A percentile compares a stretch with the other conserved stretches of the same genome.
Conservation (phyloP, 257 asterid species). For the Solanum gandarillasii region DNA sequence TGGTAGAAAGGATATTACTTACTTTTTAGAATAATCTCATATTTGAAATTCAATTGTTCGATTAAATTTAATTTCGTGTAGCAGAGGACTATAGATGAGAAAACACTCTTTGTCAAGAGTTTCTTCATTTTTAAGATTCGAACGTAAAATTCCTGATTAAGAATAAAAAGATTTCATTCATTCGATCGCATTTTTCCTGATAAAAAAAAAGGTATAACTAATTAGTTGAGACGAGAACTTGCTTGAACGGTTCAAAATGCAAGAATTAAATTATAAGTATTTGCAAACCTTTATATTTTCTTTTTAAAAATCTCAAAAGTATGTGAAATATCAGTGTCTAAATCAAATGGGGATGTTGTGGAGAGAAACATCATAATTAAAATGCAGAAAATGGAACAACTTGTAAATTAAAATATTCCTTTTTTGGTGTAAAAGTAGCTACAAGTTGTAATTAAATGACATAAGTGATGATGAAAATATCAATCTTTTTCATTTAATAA, state of each 20-base stretch:
- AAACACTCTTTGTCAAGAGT: too few species aligned
- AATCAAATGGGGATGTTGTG: not conserved
- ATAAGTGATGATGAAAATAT: not conserved
- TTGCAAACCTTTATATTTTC: not conserved
- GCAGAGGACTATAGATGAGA: too few species aligned
- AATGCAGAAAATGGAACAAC: not conserved
- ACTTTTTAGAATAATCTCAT: not conserved
- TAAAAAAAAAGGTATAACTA: not conserved
- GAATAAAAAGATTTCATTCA: too few species aligned
- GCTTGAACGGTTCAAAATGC: not conserved
- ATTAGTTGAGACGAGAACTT: not conserved
- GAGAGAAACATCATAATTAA: not conserved
- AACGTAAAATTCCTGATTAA: too few species aligned
- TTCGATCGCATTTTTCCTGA: too few species aligned
- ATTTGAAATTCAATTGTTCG: rapidly evolving
- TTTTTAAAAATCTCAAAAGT: not conserved
- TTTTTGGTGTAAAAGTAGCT: not conserved
- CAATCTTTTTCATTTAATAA: not conserved
- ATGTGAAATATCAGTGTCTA: not conserved
- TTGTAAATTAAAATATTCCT: not conserved
- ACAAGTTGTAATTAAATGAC: not conserved
- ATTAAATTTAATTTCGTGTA: rapidly evolving
- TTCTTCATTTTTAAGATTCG: too few species aligned
- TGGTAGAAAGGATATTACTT: not conserved
- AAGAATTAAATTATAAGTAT: not conserved